A percentile compares a stretch with the other conserved stretches of the same genome.
Evolutionary conservation across 2,329 filamentous ascomycete species (phyloP).

Genomic region (Xylariomycetidae sp.): DNA sequence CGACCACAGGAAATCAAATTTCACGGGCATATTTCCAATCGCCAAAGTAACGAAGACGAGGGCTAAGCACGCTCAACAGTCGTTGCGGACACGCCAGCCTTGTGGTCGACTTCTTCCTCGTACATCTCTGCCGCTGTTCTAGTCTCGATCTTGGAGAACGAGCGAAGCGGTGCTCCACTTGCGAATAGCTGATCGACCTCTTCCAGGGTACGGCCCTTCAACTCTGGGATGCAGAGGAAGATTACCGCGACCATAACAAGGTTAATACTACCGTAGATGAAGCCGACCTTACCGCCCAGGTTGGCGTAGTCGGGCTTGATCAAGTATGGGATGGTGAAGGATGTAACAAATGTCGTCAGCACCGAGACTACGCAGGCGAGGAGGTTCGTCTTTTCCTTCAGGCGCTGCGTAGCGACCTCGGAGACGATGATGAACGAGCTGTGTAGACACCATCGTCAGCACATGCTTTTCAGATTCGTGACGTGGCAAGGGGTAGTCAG

Average conservation of each 20-base stretch:
- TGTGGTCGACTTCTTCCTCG: conserved; percentile 3
- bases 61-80: neutral
- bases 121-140: conserved; percentile 5
- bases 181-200: conserved; percentile 8
- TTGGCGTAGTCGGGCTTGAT: conserved; percentile 7
- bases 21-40: too few relatives aligned
- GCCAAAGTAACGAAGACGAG: too few relatives aligned
- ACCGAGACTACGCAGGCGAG: conserved; percentile 8
- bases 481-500: neutral
- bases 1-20: too few relatives aligned
- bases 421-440: conserved; percentile 9
- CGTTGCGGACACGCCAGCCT: neutral
- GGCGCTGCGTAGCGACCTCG: conserved; percentile 5
- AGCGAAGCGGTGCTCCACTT: conserved; percentile 3
- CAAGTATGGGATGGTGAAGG: conserved; percentile 6
- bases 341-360: conserved; percentile 6
- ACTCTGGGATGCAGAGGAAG: conserved; percentile 7
- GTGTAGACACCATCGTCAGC: neutral
- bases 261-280: conserved; percentile 7
- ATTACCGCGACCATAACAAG: conserved; percentile 4
- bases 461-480: neutral
- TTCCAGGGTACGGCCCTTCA: conserved; percentile 7
- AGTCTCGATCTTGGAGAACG: conserved; percentile 3
- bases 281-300: conserved; percentile 8
- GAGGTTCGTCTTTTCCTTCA: conserved; percentile 9